Percentiles rank a stretch among this genome's conserved stretches.
These are phyloP conservation scores for Paramyrothecium sp. DNA, from an alignment of 2,329 filamentous ascomycete genomes.

Conservation along the genomic window DNA sequence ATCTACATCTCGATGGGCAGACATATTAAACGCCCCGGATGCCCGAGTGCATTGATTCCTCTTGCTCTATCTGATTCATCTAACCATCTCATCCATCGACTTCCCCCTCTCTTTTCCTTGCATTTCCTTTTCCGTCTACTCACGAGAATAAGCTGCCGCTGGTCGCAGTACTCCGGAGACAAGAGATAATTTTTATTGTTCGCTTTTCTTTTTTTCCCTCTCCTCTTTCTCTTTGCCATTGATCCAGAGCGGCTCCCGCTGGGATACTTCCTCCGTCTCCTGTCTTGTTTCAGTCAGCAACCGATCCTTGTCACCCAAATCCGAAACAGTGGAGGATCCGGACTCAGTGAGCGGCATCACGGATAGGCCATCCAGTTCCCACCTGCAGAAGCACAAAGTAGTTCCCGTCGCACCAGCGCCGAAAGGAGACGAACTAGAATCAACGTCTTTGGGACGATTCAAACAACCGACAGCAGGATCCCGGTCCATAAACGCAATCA, in stretches of 20 bases:
- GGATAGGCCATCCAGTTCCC: no score
- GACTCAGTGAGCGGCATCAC: no score
- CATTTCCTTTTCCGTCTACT: not conserved
- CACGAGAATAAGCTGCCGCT: not conserved
- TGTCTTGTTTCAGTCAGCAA: not conserved
- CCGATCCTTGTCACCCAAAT: not conserved
- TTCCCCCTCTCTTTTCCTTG: constrained; percentile 4
- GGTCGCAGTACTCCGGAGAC: not conserved
- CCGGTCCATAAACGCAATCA: not conserved
- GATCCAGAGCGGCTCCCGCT: no score
- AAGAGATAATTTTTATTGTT: not conserved
- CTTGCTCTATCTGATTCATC: not conserved
- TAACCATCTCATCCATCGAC: not conserved
- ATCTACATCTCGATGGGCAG: not conserved
- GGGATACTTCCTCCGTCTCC: not conserved
- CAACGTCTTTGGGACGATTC: not conserved
- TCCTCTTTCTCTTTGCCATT: not conserved
- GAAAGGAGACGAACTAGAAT: no score
- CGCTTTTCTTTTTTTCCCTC: not conserved
- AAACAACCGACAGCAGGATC: not conserved
- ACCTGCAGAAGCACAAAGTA: no score
- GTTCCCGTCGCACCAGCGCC: not conserved
- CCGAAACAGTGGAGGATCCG: not conserved
- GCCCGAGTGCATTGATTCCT: not conserved
- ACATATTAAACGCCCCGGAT: not conserved